Base-by-base conservation (phyloP, 2,329 filamentous ascomycete species). In the Xylaria sp. region DNA sequence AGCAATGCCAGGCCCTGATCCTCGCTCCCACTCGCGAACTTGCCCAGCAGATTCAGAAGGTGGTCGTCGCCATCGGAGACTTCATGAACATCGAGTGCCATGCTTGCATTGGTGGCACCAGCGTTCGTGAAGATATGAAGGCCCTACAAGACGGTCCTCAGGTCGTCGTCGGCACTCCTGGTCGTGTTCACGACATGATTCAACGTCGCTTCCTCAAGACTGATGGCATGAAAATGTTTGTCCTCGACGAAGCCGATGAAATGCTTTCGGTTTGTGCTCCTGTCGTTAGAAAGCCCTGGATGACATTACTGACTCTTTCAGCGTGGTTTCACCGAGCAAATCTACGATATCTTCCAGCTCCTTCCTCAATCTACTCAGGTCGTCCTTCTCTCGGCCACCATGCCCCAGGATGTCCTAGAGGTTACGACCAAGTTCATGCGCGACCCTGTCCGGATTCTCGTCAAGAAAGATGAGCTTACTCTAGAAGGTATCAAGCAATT, bases 401-500 rank as follows among this genome's bases (percentile, higher is more conserved):
- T 99, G 91, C 96, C 96, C 80, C 94, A 98, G 88, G 96, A 99
- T 81, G 96, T 99, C 72, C 91, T 99, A 71, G 96, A 99, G 88
- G 94, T 99, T 81, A 99, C 96, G 81, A 98, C 95, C 86, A 98
- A 98, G 88, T 99, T 99, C 90, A 99, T 99, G 96, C 94, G 94
- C 79, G 96, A 99, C 85, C 96, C 96, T 76, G 93, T 99, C 84
- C 94, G 96, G 81, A 98, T 99, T 81, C 89, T 99, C 78, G 96
- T 99, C 85, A 99, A 99, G 92, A 97, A 97, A 90, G 95, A 97
- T 81, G 96, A 99, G 84, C 91, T 99, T 84, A 99, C 96, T 80
- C 94, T 99, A 70, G 96, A 99, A 87, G 96, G 96, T 93, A 97
- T 99, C 82, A 99, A 99, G 90, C 96, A 99, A 84, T 99, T 98